Evolutionary conservation across 306 rosid species (phyloP), one percentile per base, ranked within the genome.

Genomic region (Vigna angularis): DNA sequence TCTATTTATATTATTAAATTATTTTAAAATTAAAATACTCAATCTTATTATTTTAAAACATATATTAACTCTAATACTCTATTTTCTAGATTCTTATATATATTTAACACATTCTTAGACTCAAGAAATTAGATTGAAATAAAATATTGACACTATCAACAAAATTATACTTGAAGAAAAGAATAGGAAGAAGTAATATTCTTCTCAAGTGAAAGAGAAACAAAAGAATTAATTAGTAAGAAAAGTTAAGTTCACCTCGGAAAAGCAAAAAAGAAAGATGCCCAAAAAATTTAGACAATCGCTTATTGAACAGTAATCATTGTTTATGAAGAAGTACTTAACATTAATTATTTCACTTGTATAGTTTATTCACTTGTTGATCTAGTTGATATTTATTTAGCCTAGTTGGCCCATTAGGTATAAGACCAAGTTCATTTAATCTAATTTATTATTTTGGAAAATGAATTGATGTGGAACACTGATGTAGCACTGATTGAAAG

Each of bases 381-480:
- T 55, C 74, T 12, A 75, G 63, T 75, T 75, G 77, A 72, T 56
- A 56, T 82, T 38, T 65, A 79, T 48, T 82, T 17, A 69, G 38
- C 10, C 2, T 12, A 64, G 1, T 3, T 52, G 15, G 28, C 11
- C 4, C 58, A 47, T 53, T 9, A 38, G 40, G 20, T 17, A 45
- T 17, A 6, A 14, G 1, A 22, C 38, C 57, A 34, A 5, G 75
- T 65, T 72, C 44, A 61, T 22, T 34, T 79, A 28, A 78, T 68
- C n/a, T 42, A 20, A 66, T 66, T 9, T 10, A 17, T 17, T 65
- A 0, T 40, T n/a, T 38, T 11, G n/a, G 1, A 17, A 40, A 38
- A 17, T 66, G 36, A 34, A 42, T 20, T 2, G 17, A 5, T 40
- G 51, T 65, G 18, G 32, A 26, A 26, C 28, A 20, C 1, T 20